These are phyloP conservation scores for Aspergillus costaricaensis DNA, from an alignment of 2,329 filamentous ascomycete species.

Conservation along the genomic window DNA sequence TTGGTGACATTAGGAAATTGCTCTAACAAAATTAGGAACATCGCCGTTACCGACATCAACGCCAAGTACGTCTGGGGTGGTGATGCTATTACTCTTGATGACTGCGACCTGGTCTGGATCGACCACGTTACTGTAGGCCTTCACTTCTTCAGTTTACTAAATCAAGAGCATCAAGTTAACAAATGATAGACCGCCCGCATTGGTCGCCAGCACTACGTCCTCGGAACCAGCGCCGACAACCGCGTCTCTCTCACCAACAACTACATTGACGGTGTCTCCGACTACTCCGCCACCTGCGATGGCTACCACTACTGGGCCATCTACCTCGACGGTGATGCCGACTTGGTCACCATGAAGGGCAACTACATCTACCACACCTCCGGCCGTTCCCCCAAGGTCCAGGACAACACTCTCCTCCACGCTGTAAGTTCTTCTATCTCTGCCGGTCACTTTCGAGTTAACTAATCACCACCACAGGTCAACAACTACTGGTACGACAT, in stretches of 20 bases:
- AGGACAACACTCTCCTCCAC: constrained; percentile 59
- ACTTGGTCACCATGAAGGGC: constrained; percentile 60
- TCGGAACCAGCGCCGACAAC: constrained; percentile 55
- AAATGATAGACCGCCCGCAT: constrained; percentile 54
- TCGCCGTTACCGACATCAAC: constrained; percentile 51
- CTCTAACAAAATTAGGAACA: constrained; percentile 11
- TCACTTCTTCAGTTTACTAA: neutral
- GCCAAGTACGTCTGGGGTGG: constrained; percentile 62
- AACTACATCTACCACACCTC: constrained; percentile 64
- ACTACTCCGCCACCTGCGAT: constrained; percentile 61
- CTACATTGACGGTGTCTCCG: constrained; percentile 58
- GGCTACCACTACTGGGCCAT: constrained; percentile 63
- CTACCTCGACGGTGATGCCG: constrained; percentile 58
- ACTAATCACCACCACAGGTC: constrained; percentile 13
- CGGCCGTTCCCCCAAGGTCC: constrained; percentile 55
- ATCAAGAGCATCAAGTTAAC: neutral
- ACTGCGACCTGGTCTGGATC: constrained; percentile 50
- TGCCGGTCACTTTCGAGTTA: neutral
- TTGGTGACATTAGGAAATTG: neutral
- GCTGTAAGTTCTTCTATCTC: constrained; percentile 34
- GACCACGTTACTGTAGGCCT: constrained; percentile 50
- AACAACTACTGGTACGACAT: constrained; percentile 65
- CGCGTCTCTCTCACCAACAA: constrained; percentile 63
- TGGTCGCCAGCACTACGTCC: constrained; percentile 63
- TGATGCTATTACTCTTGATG: constrained; percentile 58